phyloP scores from a whole-genome alignment of 2,329 filamentous ascomycete genomes.

The Fusarium sp. region DNA sequence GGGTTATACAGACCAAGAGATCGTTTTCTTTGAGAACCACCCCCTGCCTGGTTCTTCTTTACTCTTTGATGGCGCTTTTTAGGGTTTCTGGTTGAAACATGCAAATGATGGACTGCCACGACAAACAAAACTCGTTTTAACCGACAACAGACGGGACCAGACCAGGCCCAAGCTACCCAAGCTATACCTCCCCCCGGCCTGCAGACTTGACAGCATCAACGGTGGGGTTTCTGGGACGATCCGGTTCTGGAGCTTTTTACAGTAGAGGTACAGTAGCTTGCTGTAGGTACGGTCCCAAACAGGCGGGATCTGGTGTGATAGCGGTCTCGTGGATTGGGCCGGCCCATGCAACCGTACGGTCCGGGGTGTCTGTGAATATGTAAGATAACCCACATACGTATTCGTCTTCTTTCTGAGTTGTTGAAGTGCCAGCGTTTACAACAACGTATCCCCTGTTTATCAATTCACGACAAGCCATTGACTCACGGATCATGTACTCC shows the following conservation, averaged over 20 bases:
- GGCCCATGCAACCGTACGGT: slow-evolving; percentile 5
- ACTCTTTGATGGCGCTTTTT: not conserved
- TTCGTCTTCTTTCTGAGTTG: slow-evolving; percentile 26
- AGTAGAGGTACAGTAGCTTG: not conserved
- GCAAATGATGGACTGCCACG: slow-evolving; percentile 35
- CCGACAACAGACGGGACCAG: not conserved
- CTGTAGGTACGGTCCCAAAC: slow-evolving; percentile 50
- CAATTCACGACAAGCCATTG: not conserved
- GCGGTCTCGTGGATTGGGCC: slow-evolving; percentile 37
- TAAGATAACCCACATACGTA: slow-evolving; percentile 27
- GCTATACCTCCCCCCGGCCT: slow-evolving; percentile 8
- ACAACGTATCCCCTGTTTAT: slow-evolving; percentile 4
- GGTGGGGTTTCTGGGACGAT: not conserved
- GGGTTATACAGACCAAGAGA: slow-evolving; percentile 17
- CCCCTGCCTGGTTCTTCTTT: slow-evolving; percentile 3
- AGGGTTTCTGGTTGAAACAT: not conserved
- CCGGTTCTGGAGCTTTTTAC: slow-evolving; percentile 4
- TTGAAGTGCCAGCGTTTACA: slow-evolving; percentile 18
- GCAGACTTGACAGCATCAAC: slow-evolving; percentile 40
- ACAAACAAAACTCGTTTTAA: slow-evolving; percentile 3
- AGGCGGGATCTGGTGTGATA: slow-evolving; percentile 49
- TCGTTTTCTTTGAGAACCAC: slow-evolving; percentile 1
- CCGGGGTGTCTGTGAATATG: slow-evolving; percentile 8
- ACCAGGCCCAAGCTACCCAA: slow-evolving; percentile 5
- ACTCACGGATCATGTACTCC: not conserved